These are phyloP conservation scores for Leishmania tarentolae DNA, from an alignment of 208 protist genomes.

Conservation along the genomic window DNA sequence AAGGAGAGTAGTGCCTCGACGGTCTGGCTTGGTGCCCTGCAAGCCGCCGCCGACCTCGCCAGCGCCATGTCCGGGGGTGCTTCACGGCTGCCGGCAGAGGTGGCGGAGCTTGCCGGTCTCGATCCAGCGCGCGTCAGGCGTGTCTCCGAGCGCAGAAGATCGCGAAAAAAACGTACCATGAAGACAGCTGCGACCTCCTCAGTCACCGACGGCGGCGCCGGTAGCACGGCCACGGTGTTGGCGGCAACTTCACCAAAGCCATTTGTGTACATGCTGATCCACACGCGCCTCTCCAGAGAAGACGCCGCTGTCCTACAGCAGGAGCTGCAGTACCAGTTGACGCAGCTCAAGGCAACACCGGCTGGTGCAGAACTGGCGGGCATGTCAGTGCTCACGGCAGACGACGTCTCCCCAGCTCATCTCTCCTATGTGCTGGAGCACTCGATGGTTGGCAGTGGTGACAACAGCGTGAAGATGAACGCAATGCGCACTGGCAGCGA, in stretches of 20 bases:
- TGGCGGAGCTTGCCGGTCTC: constrained; percentile 16
- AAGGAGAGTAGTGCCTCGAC: constrained; percentile 17
- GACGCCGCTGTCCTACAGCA: constrained; percentile 34
- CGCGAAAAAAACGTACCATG: too few relatives aligned
- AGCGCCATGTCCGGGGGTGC: neutral
- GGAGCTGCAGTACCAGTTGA: constrained; percentile 22
- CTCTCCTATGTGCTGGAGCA: constrained; percentile 25
- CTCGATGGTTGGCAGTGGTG: neutral
- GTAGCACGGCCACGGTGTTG: neutral
- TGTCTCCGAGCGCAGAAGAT: neutral
- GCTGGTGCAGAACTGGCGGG: constrained; percentile 27
- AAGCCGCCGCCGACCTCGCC: constrained; percentile 25
- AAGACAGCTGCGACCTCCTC: neutral
- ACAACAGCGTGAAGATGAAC: neutral
- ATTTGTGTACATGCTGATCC: constrained; percentile 27
- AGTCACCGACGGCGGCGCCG: too few relatives aligned
- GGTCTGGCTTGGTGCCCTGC: constrained; percentile 25
- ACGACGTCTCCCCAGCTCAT: constrained; percentile 24
- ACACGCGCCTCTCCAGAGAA: constrained; percentile 17
- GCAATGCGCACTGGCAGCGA: neutral
- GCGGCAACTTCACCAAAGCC: neutral
- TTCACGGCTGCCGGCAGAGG: constrained; percentile 17
- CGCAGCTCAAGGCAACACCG: constrained; percentile 20
- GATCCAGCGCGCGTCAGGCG: neutral
- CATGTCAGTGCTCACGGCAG: constrained; percentile 14